Base-by-base conservation (phyloP, 2,329 filamentous ascomycete genomes). In the Domatiomyces catenatus region DNA sequence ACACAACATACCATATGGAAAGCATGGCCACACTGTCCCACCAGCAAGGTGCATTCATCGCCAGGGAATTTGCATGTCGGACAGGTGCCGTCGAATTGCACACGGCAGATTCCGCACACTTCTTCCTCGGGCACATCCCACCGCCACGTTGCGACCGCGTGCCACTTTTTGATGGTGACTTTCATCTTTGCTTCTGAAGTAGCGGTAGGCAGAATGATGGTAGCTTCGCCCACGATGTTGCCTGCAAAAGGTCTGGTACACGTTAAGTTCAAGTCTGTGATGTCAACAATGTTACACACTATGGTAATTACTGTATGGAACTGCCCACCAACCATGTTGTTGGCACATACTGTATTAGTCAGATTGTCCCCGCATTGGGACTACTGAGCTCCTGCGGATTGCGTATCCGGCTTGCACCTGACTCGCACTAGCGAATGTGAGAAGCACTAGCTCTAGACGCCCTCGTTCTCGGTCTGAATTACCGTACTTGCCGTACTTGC, bases 101-200 rank as follows among this genome's bases (percentile, higher is more conserved):
- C 89, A 65, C 94, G 90, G 69, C 92, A 98, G 70, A 98, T 98
- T 61, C 92, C 92, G 62, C 92, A 98, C 56, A 96, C 89, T 65
- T 98, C 90, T 70, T 95, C 90, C 61, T 94, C 88, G 20, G 90
- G 88, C 62, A 96, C 86, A 66, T 96, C 86, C 92, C 92, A 98
- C 57, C 86, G 82, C 92, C 92, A 98, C 50, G 88, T 90, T 17
- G 92, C 92, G 55, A 98, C 87, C 3, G 88, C 85, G 62, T 92
- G 84, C 87, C 90, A 96, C 64, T 86, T 79, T 62, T 83, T 86
- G 69, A 96, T 92, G 46, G 81, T 92, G 71, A 96, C 87, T 70
- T 94, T 96, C 92, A 98, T 98, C 1, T 17, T 24, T 17, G n/a
- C n/a, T n/a, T n/a, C n/a, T n/a, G n/a, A n/a, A n/a, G n/a, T n/a